Percentiles rank a stretch among this genome's conserved stretches.
phyloP scores from a whole-genome alignment of 331 rosid species.

The Acacia pycnantha region DNA sequence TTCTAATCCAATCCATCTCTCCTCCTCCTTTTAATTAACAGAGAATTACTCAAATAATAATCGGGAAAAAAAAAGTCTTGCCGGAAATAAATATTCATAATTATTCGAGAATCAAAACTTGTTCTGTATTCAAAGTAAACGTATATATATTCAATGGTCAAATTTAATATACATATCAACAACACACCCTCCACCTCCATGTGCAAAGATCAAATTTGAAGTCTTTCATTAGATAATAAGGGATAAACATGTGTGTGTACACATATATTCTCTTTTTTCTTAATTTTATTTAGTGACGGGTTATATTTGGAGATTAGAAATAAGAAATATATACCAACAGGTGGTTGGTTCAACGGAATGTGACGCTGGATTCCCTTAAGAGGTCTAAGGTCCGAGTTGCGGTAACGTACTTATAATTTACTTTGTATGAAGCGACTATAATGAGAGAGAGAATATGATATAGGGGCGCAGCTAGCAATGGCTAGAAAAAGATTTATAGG shows the following conservation, averaged over 20 bases:
- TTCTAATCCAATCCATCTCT: constrained; percentile 31
- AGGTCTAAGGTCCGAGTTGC: no score
- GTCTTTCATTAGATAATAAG: not conserved
- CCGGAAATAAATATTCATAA: not conserved
- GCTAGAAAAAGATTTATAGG: not conserved
- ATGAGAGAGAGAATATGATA: no score
- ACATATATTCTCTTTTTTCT: no score
- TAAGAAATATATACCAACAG: no score
- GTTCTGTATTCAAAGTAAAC: not conserved
- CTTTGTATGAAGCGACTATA: no score
- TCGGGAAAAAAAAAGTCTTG: not conserved
- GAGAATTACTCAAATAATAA: not conserved
- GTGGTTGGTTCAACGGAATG: no score
- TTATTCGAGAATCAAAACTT: not conserved
- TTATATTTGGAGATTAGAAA: no score
- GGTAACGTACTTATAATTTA: no score
- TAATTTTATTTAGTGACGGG: no score
- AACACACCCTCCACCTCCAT: not conserved
- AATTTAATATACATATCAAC: not conserved
- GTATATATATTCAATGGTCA: not conserved
- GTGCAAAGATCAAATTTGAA: not conserved
- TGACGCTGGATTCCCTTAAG: no score
- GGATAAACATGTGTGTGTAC: not conserved
- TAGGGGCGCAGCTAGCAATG: not conserved
- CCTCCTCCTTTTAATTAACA: not conserved